These are phyloP conservation scores for Leishmania amazonensis DNA, from an alignment of 208 protist species.

Conservation along the genomic window DNA sequence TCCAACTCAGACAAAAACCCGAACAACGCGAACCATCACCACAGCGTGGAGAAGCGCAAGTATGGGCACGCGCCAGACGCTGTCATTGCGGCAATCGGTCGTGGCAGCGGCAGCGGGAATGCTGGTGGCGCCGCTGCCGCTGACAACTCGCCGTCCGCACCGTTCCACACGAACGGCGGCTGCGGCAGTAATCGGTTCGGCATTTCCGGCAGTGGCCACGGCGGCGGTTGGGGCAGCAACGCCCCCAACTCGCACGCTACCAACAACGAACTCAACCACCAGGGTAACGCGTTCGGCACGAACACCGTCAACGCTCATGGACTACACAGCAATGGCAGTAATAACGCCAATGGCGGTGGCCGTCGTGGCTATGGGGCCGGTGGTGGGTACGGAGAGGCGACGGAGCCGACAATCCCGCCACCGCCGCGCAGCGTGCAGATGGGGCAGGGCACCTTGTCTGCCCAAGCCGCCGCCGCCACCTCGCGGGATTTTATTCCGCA, in stretches of 20 bases:
- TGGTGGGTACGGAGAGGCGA: conserved; percentile 3
- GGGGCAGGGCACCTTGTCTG: conserved; percentile 19
- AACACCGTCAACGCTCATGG: conserved; percentile 12
- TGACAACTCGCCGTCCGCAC: conserved; percentile 9
- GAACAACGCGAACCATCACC: conserved; percentile 12
- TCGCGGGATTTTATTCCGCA: conserved; percentile 27
- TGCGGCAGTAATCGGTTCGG: conserved; percentile 14
- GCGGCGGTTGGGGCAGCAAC: conserved; percentile 14
- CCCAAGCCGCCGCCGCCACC: conserved; percentile 6
- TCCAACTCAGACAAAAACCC: conserved; percentile 10
- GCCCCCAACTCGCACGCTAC: conserved; percentile 6
- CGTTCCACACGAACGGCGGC: conserved; percentile 1
- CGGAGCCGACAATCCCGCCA: conserved; percentile 28
- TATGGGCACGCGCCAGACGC: conserved; percentile 4
- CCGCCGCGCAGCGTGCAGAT: conserved; percentile 38
- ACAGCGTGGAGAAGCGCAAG: conserved; percentile 16
- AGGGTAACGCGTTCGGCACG: conserved; percentile 4
- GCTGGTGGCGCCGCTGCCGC: background rate
- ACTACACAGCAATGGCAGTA: background rate
- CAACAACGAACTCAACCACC: conserved; percentile 25
- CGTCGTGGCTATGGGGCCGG: conserved; percentile 11
- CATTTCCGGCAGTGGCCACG: conserved; percentile 4
- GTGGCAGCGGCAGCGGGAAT: background rate
- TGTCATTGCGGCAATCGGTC: background rate
- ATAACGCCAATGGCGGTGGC: conserved; percentile 6